Base-by-base conservation (phyloP, 345 rosid species). In the Kernera saxatilis region DNA sequence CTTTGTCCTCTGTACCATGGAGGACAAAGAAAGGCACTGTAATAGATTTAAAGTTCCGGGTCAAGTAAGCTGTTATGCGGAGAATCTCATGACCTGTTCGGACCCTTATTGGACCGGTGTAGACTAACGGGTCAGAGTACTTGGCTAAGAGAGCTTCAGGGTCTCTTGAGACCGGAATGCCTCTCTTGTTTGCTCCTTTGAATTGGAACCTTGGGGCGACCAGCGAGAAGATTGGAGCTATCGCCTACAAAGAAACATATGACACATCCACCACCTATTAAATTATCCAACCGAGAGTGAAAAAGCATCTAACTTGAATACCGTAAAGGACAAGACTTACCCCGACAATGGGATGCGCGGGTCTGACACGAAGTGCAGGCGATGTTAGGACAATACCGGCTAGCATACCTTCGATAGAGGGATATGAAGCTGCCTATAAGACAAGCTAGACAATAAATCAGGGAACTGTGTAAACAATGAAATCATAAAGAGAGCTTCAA, bases 151-250 rank as follows among this genome's bases (percentile, higher is more conserved):
- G 78, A n/a, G 97, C 99, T 21, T 78, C 96, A 36, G 99, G 98
- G 76, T 94, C 98, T 79, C 98, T 84, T 5, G 98, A 77, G 43
- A 94, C 99, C 15, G 99, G 99, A 72, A 94, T 86, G 26, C 99
- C 99, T 77, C 92, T 83, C 80, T 87, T 94, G 92, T 94, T 94
- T 33, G 98, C 99, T 74, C 99, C 99, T 80, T 92, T 94, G 70
- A 94, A 89, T 80, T 89, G 99, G 75, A 83, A 79, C 84, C 81
- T 85, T 11, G 99, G 99, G 2, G 72, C 92, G 2, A 94, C 71
- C 77, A 92, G 76, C 50, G 99, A 92, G 79, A 94, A 82, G 56
- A 94, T 50, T 27, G 99, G 99, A 69, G 98, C 99, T 60, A 94
- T 80, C 5, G 95, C 99, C 98, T 94, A 83, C 71, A 55, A 12